A percentile compares a stretch with the other conserved stretches of the same genome.
Conservation (phyloP, 2,329 filamentous ascomycete species). For the Calonectria montana region DNA sequence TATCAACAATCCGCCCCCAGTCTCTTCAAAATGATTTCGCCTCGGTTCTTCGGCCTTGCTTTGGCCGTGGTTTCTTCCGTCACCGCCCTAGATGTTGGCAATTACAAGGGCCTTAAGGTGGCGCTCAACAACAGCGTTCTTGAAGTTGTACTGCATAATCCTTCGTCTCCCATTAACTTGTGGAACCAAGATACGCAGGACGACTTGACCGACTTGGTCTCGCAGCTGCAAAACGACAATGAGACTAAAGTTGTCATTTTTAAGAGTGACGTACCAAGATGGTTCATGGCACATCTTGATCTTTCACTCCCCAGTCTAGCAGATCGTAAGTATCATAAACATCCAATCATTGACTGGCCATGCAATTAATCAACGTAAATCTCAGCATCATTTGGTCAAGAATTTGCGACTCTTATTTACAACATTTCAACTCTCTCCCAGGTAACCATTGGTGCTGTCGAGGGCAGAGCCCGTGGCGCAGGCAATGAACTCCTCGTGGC, state of each 20-base stretch:
- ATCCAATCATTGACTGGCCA: rapidly evolving
- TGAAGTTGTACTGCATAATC: background rate
- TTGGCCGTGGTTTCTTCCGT: background rate
- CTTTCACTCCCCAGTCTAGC: background rate
- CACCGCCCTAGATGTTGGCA: background rate
- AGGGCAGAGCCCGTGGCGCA: constrained; percentile 9
- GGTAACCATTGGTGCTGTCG: constrained; percentile 11
- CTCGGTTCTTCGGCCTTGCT: background rate
- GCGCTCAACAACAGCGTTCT: background rate
- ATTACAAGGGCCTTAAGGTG: background rate
- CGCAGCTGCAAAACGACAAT: background rate
- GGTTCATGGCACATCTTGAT: constrained; percentile 2
- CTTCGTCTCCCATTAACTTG: background rate
- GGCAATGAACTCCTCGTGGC: constrained; percentile 8
- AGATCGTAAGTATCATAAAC: background rate
- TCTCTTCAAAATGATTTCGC: background rate
- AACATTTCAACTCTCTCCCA: background rate
- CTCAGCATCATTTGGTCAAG: background rate
- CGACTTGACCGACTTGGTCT: background rate
- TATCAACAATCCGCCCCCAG: background rate
- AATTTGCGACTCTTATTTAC: background rate
- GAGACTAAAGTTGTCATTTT: constrained; percentile 5
- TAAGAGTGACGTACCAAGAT: background rate
- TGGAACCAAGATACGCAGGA: background rate
- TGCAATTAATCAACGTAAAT: background rate